Evolutionary conservation across 2,329 filamentous ascomycete species (phyloP).

Genomic region (Colletotrichum chrysophilum): DNA sequence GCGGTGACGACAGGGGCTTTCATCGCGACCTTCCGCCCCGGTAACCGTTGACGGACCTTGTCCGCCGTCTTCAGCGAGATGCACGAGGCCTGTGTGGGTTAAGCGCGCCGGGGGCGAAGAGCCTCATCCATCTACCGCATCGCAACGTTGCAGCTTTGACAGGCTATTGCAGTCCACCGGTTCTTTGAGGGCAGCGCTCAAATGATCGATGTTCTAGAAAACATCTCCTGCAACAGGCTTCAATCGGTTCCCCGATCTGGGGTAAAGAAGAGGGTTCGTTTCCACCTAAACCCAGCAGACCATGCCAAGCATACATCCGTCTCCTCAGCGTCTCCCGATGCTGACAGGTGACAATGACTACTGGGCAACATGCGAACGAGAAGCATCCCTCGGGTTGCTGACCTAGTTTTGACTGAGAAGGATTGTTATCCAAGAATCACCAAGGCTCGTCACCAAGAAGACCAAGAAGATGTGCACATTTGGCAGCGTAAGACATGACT

Average conservation of each 20-base stretch:
- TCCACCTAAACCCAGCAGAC: neutral
- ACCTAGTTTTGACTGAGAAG: neutral
- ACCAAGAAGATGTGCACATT: neutral
- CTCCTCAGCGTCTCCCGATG: neutral
- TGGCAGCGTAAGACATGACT: slow-evolving; percentile 13
- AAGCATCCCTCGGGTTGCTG: neutral
- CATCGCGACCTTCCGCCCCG: neutral
- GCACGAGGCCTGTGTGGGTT: neutral
- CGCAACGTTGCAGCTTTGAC: neutral
- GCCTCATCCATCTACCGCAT: neutral
- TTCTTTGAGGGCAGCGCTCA: neutral
- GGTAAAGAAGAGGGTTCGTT: neutral
- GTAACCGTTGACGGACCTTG: no score
- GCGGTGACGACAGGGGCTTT: slow-evolving; percentile 7
- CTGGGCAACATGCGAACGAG: neutral
- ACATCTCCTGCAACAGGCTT: neutral
- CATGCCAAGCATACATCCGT: no score
- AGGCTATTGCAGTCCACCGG: neutral
- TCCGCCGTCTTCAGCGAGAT: neutral
- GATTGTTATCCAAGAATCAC: slow-evolving; percentile 8
- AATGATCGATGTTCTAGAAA: neutral
- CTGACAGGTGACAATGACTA: slow-evolving; percentile 8
- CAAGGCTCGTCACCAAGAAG: neutral
- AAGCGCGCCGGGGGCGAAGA: neutral
- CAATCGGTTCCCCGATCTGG: neutral